Conservation (phyloP, 1,139 yeast genomes). For the Candida anutae region DNA sequence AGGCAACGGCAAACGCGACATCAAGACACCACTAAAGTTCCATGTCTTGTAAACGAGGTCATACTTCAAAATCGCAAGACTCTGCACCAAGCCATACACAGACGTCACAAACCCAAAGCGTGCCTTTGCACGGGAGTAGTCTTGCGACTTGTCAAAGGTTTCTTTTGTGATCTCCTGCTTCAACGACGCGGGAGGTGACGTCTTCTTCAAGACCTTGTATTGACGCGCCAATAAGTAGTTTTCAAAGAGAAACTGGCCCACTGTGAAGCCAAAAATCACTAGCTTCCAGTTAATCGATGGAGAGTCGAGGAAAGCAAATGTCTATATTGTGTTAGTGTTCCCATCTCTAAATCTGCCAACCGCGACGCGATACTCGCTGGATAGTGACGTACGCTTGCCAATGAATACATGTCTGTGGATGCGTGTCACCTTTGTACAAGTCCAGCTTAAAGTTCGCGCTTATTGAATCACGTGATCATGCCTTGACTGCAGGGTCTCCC, state of each 20-base stretch:
- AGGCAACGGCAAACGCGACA: constrained; percentile 32
- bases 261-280: constrained; percentile 64
- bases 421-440: too few species aligned
- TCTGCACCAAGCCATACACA: constrained; percentile 45
- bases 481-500: too few species aligned
- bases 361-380: too few species aligned
- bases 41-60: constrained; percentile 68
- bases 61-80: constrained; percentile 48
- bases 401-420: too few species aligned
- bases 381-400: too few species aligned
- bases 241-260: constrained; percentile 71
- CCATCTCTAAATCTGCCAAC: too few species aligned
- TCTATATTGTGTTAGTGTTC: too few species aligned
- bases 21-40: constrained; percentile 40
- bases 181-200: constrained; percentile 56
- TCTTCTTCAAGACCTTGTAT: constrained; percentile 51
- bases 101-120: constrained; percentile 56
- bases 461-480: too few species aligned
- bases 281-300: constrained; percentile 73
- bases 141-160: constrained; percentile 71
- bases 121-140: constrained; percentile 77
- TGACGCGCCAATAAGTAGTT: constrained; percentile 72
- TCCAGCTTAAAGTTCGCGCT: too few species aligned
- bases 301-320: constrained; percentile 37
- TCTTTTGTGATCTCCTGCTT: constrained; percentile 60